Evolutionary conservation across 345 rosid genomes (phyloP).

Genomic region (Balakata baccata): DNA sequence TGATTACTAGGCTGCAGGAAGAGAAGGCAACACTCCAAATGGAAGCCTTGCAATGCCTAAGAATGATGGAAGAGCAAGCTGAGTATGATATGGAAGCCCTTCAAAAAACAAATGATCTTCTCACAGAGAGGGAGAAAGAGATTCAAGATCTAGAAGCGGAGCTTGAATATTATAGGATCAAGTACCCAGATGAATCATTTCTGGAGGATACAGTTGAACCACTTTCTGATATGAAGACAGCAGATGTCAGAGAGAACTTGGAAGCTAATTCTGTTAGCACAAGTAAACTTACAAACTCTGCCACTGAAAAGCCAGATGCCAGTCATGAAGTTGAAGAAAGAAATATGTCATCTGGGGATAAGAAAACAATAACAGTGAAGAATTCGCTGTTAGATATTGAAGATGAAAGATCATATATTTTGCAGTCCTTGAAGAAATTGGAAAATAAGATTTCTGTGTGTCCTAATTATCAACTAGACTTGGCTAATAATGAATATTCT

Average conservation of each 20-base stretch:
- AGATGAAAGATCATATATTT: constrained; percentile 48
- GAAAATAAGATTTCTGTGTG: constrained; percentile 37
- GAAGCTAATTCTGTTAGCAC: constrained; percentile 2
- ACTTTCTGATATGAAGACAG: constrained; percentile 11
- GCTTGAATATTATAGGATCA: constrained; percentile 60
- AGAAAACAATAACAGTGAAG: constrained; percentile 7
- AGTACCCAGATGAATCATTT: constrained; percentile 32
- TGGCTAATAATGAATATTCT: constrained; percentile 7
- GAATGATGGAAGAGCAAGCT: constrained; percentile 89
- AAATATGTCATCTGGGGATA: background rate
- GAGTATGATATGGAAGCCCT: constrained; percentile 91
- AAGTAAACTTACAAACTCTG: background rate
- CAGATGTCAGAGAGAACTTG: constrained; percentile 18
- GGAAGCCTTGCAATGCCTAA: constrained; percentile 87
- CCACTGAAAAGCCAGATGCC: background rate
- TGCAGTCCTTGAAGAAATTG: constrained; percentile 42
- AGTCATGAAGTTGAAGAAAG: background rate
- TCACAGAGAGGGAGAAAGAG: constrained; percentile 71
- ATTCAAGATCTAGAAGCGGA: constrained; percentile 86
- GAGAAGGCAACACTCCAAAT: constrained; percentile 84
- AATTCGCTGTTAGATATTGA: constrained; percentile 39
- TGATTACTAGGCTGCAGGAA: constrained; percentile 95
- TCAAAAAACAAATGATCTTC: constrained; percentile 69
- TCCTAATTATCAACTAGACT: constrained; percentile 26
- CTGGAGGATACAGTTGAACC: constrained; percentile 19